These are phyloP conservation scores for Geotrichum cucujoidarum DNA, from an alignment of 1,139 yeast genomes.

Conservation along the genomic window DNA sequence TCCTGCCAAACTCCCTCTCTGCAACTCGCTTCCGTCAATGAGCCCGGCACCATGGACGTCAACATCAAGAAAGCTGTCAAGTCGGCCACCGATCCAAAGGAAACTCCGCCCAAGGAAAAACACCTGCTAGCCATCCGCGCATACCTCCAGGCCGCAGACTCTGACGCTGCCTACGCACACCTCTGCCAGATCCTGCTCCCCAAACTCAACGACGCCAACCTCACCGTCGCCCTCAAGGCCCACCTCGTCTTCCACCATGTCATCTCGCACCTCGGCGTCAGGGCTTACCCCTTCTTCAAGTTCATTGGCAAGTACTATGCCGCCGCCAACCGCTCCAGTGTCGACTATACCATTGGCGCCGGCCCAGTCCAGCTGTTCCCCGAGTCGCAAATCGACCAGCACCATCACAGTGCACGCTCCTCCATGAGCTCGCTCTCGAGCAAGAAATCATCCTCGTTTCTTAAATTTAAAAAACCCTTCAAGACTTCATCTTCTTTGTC, in stretches of 20 bases:
- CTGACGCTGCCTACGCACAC: conserved; percentile 20
- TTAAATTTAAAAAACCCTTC: too few relatives aligned
- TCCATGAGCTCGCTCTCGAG: neutral
- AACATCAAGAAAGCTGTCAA: conserved; percentile 17
- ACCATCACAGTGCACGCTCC: neutral
- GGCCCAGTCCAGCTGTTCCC: conserved; percentile 17
- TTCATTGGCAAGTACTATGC: conserved; percentile 15
- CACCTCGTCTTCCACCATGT: conserved; percentile 27
- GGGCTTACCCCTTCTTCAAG: conserved; percentile 17
- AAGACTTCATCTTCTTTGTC: neutral
- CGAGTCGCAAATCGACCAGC: conserved; percentile 6
- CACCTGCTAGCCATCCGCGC: conserved; percentile 21
- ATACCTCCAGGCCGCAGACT: conserved; percentile 19
- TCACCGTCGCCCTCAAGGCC: conserved; percentile 24
- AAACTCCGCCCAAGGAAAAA: conserved; percentile 25
- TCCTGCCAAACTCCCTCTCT: too few relatives aligned
- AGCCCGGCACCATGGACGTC: neutral
- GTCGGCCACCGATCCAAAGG: conserved; percentile 27
- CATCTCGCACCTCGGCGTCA: conserved; percentile 22
- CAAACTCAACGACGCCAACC: conserved; percentile 18
- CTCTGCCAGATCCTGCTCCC: conserved; percentile 20
- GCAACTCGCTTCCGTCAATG: too few relatives aligned
- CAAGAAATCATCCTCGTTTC: neutral
- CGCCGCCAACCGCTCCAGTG: conserved; percentile 20
- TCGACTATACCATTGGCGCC: conserved; percentile 15